Evolutionary conservation across 148 eudicot species (phyloP), one percentile per base, ranked within the genome.

Genomic region (Arctostaphylos glauca): DNA sequence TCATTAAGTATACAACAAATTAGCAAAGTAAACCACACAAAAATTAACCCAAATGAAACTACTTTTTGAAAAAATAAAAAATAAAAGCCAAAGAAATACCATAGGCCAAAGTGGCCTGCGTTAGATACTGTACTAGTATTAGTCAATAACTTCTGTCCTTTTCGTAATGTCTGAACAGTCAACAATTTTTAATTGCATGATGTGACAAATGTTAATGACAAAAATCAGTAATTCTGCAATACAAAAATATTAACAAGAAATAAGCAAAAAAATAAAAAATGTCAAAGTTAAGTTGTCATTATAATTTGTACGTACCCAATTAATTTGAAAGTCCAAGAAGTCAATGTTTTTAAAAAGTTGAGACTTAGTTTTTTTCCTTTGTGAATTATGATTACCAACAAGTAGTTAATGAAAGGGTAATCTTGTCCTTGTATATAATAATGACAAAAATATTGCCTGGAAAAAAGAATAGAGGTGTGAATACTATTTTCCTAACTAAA

Each of bases 151-250:
- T 80, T 15, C 9, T 9, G 82, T 80, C 74, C 48, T 67, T 66
- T 31, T 80, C 82, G 21, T 9, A 16, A 50, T 25, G 41, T 9
- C 67, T 67, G 15, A 52, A 80, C 67, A 80, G 76, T 67, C 48
- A 80, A 23, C 10, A 79, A 18, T 4, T 77, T 12, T 56, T 41
- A 47, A n/a, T 15, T 50, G 2, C 54, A 70, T 18, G 19, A 6
- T 71, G 16, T 48, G 60, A 67, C 76, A 49, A 14, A 25, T 9
- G 70, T 23, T 25, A 66, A 66, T 66, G 43, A 25, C 6, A 5
- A 31, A 64, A 4, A 64, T 23, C 31, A 25, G 70, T 23, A n/a
- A 59, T 58, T 18, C 8, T 0, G 0, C 0, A 6, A 59, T 59
- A 0, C 2, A 59, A 19, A n/a, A 0, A 59, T 4, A 5, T 59